Evolutionary conservation across 192 early-diverging fungal genomes (phyloP).

Genomic region (Backusella circina): DNA sequence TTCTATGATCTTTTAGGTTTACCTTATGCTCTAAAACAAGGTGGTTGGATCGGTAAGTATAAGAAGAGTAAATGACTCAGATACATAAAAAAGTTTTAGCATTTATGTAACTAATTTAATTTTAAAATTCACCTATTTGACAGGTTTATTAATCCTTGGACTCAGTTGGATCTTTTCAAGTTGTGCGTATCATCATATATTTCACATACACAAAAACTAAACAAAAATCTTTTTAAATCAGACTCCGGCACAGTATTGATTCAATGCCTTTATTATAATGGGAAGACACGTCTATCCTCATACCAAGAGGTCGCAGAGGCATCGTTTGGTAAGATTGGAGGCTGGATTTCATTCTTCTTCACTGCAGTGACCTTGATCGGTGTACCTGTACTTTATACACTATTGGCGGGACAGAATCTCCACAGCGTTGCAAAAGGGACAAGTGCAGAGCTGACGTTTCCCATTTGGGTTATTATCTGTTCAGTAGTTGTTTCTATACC

Average conservation of each 20-base stretch:
- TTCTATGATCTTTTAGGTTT: slow-evolving; percentile 40
- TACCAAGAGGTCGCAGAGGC: slow-evolving; percentile 64
- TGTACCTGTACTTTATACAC: slow-evolving; percentile 57
- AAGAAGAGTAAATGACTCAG: neutral
- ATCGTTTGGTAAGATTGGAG: slow-evolving; percentile 59
- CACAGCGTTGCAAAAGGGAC: slow-evolving; percentile 46
- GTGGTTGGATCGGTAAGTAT: slow-evolving; percentile 29
- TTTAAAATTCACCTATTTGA: neutral
- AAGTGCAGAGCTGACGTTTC: slow-evolving; percentile 35
- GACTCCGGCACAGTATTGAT: slow-evolving; percentile 12
- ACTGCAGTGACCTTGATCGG: slow-evolving; percentile 66
- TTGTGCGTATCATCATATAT: neutral
- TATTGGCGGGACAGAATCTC: slow-evolving; percentile 65
- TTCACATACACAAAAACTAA: neutral
- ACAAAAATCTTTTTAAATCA: neutral
- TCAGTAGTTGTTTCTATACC: slow-evolving; percentile 59
- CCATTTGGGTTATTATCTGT: slow-evolving; percentile 55
- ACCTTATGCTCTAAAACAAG: slow-evolving; percentile 44
- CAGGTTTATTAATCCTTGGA: slow-evolving; percentile 13
- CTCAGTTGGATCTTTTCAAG: slow-evolving; percentile 20
- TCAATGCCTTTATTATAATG: slow-evolving; percentile 21
- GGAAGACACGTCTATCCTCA: slow-evolving; percentile 43
- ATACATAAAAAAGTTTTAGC: neutral
- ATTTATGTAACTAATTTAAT: neutral
- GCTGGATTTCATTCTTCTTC: slow-evolving; percentile 54